Base-by-base conservation (phyloP, 2,329 filamentous ascomycete genomes). In the Pseudofabraea citricarpa region DNA sequence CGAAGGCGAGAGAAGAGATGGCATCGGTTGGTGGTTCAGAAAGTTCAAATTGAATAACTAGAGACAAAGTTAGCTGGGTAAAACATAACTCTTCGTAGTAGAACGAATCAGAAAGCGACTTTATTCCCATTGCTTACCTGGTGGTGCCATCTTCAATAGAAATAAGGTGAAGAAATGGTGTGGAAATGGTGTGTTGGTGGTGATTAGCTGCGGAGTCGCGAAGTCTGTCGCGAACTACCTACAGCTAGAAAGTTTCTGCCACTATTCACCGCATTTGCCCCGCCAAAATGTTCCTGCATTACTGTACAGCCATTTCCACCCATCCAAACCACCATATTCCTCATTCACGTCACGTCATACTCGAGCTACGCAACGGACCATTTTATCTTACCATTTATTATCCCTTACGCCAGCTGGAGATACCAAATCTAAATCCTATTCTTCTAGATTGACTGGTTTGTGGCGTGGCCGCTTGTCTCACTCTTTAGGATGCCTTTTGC, bases 1-100 rank as follows among this genome's bases (percentile, higher is more conserved):
- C 88, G 73, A 95, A 98, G 60, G 81, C 81, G 58, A 97, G 72
- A 19, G 89, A 76, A 37, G 91, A 95, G 57, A 97, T 85, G 56
- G 86, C 87, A 67, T 98, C 93, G 55, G 77, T 78, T 9, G 93
- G 93, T 36, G 90, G 83, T 56, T 88, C 80, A 48, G 82, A 75
- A 59, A 96, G 78, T 66, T 93, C 85, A 69, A 87, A 90, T 74
- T 95, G 89, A 53, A 82, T 73, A 64, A 76, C 77, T 82, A 27
- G 31, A 8, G 7, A 24, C n/a, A n/a, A n/a, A n/a, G n/a, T n/a
- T n/a, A n/a, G n/a, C n/a, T n/a, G 24, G 29, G 19, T 48, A 46
- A 51, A 46, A 19, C 7, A n/a, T 21, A 19, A 8, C 8, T 20
- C 9, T 27, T 36, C 6, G 9, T 20, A 35, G 8, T 3, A 41